Evolutionary conservation across 208 protist species (phyloP).

Genomic region (Crithidia acanthocephali): DNA sequence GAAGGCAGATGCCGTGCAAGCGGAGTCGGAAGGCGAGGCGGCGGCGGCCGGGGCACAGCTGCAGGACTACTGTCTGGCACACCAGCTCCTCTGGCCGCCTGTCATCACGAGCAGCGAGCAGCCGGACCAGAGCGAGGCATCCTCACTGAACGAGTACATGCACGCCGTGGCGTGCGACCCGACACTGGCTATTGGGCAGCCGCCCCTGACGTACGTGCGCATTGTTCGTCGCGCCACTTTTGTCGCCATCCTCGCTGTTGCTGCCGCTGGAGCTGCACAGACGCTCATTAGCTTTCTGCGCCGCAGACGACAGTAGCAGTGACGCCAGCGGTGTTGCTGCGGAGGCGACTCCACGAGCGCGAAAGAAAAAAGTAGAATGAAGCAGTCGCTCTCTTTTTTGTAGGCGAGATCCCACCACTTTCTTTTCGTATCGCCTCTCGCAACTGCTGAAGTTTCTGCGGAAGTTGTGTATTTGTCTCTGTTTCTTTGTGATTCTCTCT

Average conservation of each 20-base stretch:
- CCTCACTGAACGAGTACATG: constrained; percentile 79
- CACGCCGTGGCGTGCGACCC: constrained; percentile 69
- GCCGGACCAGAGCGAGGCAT: constrained; percentile 61
- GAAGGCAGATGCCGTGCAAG: constrained; percentile 53
- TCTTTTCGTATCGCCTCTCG: too few species aligned
- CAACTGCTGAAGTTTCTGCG: too few species aligned
- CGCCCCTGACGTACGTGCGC: constrained; percentile 65
- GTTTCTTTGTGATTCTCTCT: too few species aligned
- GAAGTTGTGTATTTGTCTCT: too few species aligned
- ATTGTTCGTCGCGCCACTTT: constrained; percentile 65
- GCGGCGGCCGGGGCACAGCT: constrained; percentile 11
- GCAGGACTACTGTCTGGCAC: constrained; percentile 48
- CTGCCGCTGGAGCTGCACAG: constrained; percentile 27
- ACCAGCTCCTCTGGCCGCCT: constrained; percentile 83
- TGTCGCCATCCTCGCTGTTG: constrained; percentile 46
- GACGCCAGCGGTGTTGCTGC: too few species aligned
- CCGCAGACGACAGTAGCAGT: constrained; percentile 11
- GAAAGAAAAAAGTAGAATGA: too few species aligned
- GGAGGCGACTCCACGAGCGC: too few species aligned
- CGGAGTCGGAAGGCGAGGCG: not conserved
- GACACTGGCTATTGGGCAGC: constrained; percentile 68
- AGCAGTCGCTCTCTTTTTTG: too few species aligned
- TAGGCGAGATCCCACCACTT: too few species aligned
- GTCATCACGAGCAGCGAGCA: constrained; percentile 67
- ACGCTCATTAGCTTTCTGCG: constrained; percentile 27